Conservation (phyloP, 805 yeast species). For the Hemisphaericaspora nanyangensis region DNA sequence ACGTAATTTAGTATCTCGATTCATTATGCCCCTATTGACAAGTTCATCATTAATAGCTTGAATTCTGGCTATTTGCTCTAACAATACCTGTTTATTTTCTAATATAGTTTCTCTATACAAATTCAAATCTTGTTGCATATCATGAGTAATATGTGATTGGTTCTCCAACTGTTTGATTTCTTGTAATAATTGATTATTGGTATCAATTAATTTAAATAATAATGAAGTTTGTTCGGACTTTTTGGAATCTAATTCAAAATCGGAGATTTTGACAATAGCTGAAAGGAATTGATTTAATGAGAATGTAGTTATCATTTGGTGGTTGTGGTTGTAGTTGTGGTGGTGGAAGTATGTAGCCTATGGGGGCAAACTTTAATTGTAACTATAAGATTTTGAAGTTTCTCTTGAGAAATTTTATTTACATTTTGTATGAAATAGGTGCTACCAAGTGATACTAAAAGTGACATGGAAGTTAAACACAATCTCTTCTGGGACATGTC, state of each 20-base stretch:
- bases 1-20: conserved; percentile 2
- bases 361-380: conserved; percentile 18
- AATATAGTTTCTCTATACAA: conserved; percentile 51
- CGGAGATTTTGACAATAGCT: conserved; percentile 53
- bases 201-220: conserved; percentile 43
- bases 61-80: conserved; percentile 47
- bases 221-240: conserved; percentile 31
- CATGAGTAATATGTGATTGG: conserved; percentile 17
- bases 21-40: conserved; percentile 31
- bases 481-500: too few relatives aligned
- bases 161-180: conserved; percentile 28
- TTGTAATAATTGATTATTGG: conserved; percentile 46
- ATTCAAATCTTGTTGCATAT: conserved; percentile 42
- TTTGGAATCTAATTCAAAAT: conserved; percentile 22
- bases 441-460: too few relatives aligned
- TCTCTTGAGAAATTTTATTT: not conserved
- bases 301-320: conserved; percentile 22
- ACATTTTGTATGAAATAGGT: too few relatives aligned
- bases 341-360: too few relatives aligned
- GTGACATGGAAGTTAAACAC: too few relatives aligned
- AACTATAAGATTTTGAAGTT: not conserved
- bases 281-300: conserved; percentile 40
- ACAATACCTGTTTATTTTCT: conserved; percentile 55
- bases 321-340: too few relatives aligned
- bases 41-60: conserved; percentile 46